A percentile compares a stretch with the other conserved stretches of the same genome.
Evolutionary conservation across 345 rosid genomes (phyloP).

Genomic region (Corchorus olitorius): DNA sequence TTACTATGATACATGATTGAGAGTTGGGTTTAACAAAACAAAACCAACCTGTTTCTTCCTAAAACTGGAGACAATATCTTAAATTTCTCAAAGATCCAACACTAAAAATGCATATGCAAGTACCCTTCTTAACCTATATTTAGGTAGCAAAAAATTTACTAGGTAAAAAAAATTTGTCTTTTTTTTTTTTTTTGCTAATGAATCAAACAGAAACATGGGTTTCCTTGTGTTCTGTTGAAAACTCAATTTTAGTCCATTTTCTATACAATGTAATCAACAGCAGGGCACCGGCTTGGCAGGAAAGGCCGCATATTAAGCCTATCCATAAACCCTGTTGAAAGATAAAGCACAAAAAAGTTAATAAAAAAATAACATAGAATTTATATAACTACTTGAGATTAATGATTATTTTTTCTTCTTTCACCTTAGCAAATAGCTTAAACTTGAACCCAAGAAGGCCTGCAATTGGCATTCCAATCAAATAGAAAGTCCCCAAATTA

Average conservation of each 20-base stretch:
- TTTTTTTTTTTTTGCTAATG: neutral
- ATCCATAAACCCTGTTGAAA: conserved; percentile 68
- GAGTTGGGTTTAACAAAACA: no score
- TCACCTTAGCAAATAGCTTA: conserved; percentile 54
- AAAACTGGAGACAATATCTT: no score
- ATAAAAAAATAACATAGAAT: no score
- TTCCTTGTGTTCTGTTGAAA: neutral
- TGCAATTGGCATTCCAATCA: conserved; percentile 59
- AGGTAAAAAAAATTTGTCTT: no score
- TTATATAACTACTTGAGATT: no score
- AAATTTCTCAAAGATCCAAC: neutral
- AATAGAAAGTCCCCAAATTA: conserved; percentile 52
- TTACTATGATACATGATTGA: no score
- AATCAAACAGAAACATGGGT: neutral
- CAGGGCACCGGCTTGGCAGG: conserved; percentile 46
- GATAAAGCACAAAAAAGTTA: neutral
- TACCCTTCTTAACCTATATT: neutral
- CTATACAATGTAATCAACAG: conserved; percentile 42
- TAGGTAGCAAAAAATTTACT: neutral
- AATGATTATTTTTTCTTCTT: no score
- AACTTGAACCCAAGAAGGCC: conserved; percentile 58
- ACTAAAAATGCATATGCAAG: neutral
- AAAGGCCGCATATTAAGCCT: conserved; percentile 66
- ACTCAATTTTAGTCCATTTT: conserved; percentile 52
- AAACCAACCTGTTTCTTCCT: no score